Evolutionary conservation across 495 filamentous ascomycete genomes (phyloP).

Genomic region (Hyaloscypha finlandica): DNA sequence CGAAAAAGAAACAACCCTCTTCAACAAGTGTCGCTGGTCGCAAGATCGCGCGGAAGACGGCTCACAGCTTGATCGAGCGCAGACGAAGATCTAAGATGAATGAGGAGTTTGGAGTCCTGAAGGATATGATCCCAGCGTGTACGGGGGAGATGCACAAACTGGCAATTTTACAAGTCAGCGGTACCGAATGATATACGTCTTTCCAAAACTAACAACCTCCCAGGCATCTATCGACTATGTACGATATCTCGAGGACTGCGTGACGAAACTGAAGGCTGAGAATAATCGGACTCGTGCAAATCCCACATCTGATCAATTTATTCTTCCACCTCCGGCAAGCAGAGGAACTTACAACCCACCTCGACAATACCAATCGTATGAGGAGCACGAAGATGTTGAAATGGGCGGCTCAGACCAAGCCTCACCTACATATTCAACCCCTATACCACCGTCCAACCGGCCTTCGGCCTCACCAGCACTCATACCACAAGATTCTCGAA

Average conservation of each 20-base stretch:
- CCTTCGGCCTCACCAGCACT: conserved; percentile 53
- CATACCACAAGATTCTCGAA: conserved; percentile 40
- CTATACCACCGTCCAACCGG: conserved; percentile 36
- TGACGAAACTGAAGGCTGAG: conserved; percentile 74
- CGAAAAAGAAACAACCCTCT: conserved; percentile 69
- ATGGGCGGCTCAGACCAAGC: conserved; percentile 38
- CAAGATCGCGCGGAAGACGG: conserved; percentile 95
- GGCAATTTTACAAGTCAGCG: conserved; percentile 84
- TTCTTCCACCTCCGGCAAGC: conserved; percentile 30
- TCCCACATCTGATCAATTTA: conserved; percentile 31
- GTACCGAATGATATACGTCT: not conserved
- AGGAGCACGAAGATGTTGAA: conserved; percentile 45
- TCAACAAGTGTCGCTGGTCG: conserved; percentile 78
- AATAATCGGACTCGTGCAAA: conserved; percentile 38
- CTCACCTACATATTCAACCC: conserved; percentile 29
- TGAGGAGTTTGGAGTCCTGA: conserved; percentile 92
- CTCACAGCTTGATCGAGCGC: conserved; percentile 92
- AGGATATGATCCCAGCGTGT: conserved; percentile 95
- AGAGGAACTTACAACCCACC: conserved; percentile 23
- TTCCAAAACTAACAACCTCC: not conserved
- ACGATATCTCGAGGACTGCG: conserved; percentile 89
- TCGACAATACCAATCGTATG: conserved; percentile 23
- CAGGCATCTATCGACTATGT: conserved; percentile 97
- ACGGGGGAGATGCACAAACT: conserved; percentile 95
- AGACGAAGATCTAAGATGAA: conserved; percentile 96